phyloP scores from a whole-genome alignment of 192 early-diverging fungal species.

The Rhizophagus prolifer region DNA sequence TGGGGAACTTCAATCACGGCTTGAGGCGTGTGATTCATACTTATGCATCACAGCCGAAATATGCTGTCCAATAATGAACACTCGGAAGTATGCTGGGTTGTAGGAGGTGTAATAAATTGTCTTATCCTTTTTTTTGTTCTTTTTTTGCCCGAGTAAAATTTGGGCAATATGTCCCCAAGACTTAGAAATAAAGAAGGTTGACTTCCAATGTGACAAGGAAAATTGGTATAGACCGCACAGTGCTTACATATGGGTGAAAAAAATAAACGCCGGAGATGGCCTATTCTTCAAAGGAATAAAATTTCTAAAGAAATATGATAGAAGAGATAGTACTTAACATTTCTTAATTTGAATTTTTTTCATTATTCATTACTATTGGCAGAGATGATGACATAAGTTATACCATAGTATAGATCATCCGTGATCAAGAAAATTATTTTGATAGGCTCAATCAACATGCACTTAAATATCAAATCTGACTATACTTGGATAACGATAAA shows the following conservation, averaged over 20 bases:
- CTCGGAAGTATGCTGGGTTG: not conserved
- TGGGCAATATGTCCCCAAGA: not conserved
- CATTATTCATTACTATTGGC: too few species aligned
- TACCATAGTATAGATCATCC: too few species aligned
- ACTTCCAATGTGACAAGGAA: not conserved
- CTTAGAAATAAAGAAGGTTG: not conserved
- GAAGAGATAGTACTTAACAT: too few species aligned
- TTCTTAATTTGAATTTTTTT: too few species aligned
- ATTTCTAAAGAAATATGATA: too few species aligned
- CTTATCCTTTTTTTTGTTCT: not conserved
- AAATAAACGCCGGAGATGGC: not conserved
- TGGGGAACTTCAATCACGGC: constrained; percentile 33
- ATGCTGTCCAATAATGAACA: constrained; percentile 18
- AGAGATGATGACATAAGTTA: too few species aligned
- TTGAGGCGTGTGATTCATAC: constrained; percentile 21
- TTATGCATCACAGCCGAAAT: constrained; percentile 24
- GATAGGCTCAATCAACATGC: too few species aligned
- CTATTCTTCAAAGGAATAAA: not conserved
- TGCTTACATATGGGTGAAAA: constrained; percentile 16
- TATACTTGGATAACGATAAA: not conserved
- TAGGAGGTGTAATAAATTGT: constrained; percentile 9
- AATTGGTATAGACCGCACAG: not conserved
- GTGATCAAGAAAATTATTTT: too few species aligned
- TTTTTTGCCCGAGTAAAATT: not conserved
- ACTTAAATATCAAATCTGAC: too few species aligned